These are phyloP conservation scores for Arthroderma sp. DNA, from an alignment of 2,329 filamentous ascomycete genomes.

Conservation along the genomic window DNA sequence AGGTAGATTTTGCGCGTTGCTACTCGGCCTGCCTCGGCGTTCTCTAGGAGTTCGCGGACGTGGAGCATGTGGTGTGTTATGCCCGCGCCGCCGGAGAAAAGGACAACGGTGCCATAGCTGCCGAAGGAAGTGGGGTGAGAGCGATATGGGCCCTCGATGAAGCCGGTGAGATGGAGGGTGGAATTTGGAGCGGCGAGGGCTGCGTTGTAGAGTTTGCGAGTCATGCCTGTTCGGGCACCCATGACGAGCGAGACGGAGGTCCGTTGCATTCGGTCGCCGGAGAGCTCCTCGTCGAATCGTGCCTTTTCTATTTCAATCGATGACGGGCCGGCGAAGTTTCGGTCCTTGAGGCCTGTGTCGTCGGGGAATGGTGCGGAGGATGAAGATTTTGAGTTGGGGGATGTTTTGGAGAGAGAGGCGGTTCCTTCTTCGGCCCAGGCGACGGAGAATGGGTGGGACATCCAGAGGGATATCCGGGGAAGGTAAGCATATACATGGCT, in stretches of 20 bases:
- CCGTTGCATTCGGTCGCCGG: conserved; percentile 12
- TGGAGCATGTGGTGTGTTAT: conserved; percentile 54
- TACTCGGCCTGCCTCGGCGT: conserved; percentile 39
- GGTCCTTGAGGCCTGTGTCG: background rate
- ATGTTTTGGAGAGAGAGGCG: conserved; percentile 13
- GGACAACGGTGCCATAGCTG: conserved; percentile 51
- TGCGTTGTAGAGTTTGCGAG: conserved; percentile 45
- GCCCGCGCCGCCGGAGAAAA: conserved; percentile 53
- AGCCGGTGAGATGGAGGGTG: conserved; percentile 40
- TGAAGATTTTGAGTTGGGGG: conserved; percentile 6
- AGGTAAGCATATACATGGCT: conserved; percentile 50
- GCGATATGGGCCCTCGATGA: conserved; percentile 52
- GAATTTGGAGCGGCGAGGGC: conserved; percentile 38
- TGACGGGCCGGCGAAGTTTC: background rate
- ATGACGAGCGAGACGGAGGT: conserved; percentile 44
- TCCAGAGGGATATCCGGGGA: conserved; percentile 35
- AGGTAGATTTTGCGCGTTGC: conserved; percentile 48
- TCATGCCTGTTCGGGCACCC: conserved; percentile 51
- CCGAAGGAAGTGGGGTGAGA: conserved; percentile 43
- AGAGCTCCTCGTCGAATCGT: conserved; percentile 14
- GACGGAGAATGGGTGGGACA: conserved; percentile 37
- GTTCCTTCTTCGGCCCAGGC: conserved; percentile 31
- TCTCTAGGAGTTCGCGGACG: conserved; percentile 44
- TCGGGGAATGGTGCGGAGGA: conserved; percentile 1
- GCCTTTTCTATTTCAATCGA: conserved; percentile 19